These are phyloP conservation scores for Exophiala bonariae DNA, from an alignment of 2,329 filamentous ascomycete species.

Conservation along the genomic window DNA sequence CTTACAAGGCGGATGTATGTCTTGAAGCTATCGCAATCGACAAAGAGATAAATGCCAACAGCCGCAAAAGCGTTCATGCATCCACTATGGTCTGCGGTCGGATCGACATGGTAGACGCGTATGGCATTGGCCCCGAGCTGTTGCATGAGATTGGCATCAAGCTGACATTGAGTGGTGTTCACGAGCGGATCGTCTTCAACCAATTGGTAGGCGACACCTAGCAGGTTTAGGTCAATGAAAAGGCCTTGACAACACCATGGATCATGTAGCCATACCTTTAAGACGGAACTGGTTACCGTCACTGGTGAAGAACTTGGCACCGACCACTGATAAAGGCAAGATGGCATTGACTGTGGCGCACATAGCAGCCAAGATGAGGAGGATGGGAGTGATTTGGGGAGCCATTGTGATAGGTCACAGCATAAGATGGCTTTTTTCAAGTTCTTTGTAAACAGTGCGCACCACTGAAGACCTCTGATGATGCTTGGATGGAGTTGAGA, in stretches of 20 bases:
- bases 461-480: too few species aligned
- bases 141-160: constrained; percentile 76
- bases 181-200: constrained; percentile 72
- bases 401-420: too few species aligned
- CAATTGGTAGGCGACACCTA: constrained; percentile 72
- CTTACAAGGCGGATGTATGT: constrained; percentile 45
- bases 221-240: too few species aligned
- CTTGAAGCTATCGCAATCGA: constrained; percentile 67
- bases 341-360: constrained; percentile 45
- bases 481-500: too few species aligned
- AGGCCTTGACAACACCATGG: background rate
- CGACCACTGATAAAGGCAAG: constrained; percentile 60
- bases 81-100: constrained; percentile 66
- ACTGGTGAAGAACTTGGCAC: constrained; percentile 82
- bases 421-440: too few species aligned
- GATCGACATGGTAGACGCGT: constrained; percentile 84
- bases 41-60: constrained; percentile 78
- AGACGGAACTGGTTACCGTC: constrained; percentile 81
- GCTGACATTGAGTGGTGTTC: constrained; percentile 71
- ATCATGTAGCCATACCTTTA: constrained; percentile 59
- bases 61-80: constrained; percentile 82
- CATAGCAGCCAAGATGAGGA: constrained; percentile 14
- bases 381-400: background rate
- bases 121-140: constrained; percentile 79
- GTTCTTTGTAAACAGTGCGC: too few species aligned